Conservation (phyloP, 768 basidiomycete genomes). For the Pulveroboletus ravenelii region DNA sequence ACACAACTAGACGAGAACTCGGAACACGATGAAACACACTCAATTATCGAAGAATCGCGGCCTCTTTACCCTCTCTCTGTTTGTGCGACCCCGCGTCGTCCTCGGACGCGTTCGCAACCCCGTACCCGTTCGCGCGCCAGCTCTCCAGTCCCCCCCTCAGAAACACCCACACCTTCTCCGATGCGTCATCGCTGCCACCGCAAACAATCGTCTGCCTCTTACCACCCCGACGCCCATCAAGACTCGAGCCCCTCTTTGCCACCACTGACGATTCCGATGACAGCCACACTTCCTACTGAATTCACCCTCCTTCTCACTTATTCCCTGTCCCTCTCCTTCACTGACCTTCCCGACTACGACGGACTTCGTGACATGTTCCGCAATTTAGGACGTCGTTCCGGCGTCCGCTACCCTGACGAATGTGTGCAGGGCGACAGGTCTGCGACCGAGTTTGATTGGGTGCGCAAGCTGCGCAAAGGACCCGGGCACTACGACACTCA, state of each 20-base stretch:
- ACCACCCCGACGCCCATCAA: constrained; percentile 12
- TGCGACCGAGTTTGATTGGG: constrained; percentile 42
- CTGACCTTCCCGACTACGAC: constrained; percentile 85
- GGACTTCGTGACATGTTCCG: constrained; percentile 73
- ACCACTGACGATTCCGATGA: constrained; percentile 46
- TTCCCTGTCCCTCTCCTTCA: constrained; percentile 77
- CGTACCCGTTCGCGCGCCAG: constrained; percentile 10
- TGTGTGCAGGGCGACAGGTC: constrained; percentile 12
- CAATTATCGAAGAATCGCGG: constrained; percentile 16
- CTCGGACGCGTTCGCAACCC: constrained; percentile 15
- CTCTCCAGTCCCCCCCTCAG: constrained; percentile 5
- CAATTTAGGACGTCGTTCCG: constrained; percentile 50
- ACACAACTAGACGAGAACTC: constrained; percentile 5
- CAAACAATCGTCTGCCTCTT: constrained; percentile 17
- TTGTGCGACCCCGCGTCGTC: constrained; percentile 8
- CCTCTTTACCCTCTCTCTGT: constrained; percentile 5
- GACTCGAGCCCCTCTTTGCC: constrained; percentile 7
- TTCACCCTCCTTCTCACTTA: constrained; percentile 78
- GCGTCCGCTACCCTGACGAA: constrained; percentile 36
- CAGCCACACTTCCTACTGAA: constrained; percentile 73
- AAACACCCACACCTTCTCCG: constrained; percentile 18
- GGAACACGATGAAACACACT: constrained; percentile 9
- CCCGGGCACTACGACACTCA: constrained; percentile 15
- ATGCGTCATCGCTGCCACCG: constrained; percentile 14
- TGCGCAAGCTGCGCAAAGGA: constrained; percentile 33